Evolutionary conservation across 1,284 basidiomycete genomes (phyloP).

Genomic region (Porogramme epimiltina): DNA sequence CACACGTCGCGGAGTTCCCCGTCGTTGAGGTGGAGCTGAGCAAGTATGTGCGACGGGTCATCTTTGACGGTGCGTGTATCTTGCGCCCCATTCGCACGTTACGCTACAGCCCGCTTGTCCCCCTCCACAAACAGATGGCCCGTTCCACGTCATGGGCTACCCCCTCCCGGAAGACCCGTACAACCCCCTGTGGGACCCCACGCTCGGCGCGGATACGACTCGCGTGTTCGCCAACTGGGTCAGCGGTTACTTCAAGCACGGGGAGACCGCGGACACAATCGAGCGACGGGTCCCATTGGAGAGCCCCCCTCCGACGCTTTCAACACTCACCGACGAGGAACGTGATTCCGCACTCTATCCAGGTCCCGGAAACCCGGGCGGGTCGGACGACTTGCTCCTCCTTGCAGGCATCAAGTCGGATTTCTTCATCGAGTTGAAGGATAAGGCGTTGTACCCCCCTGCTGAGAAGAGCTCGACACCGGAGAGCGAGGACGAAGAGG

Average conservation of each 20-base stretch:
- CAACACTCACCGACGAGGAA: slow-evolving; percentile 16
- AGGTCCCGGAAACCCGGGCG: slow-evolving; percentile 17
- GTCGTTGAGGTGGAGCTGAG: not conserved
- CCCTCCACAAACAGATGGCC: slow-evolving; percentile 7
- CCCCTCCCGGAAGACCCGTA: slow-evolving; percentile 18
- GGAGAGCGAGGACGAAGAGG: slow-evolving; percentile 4
- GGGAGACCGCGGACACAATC: slow-evolving; percentile 2
- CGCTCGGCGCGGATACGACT: slow-evolving; percentile 18
- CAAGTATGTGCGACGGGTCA: slow-evolving; percentile 2
- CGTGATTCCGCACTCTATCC: slow-evolving; percentile 9
- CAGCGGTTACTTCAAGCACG: slow-evolving; percentile 20
- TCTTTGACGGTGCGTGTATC: not conserved
- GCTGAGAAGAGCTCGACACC: not conserved
- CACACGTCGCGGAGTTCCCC: slow-evolving; percentile 12
- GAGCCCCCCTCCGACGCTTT: slow-evolving; percentile 17
- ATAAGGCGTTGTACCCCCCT: slow-evolving; percentile 12
- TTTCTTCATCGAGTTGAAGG: slow-evolving; percentile 10
- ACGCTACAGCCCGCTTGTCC: not conserved
- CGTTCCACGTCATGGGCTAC: slow-evolving; percentile 23
- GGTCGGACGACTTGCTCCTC: slow-evolving; percentile 21
- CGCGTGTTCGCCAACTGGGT: slow-evolving; percentile 25
- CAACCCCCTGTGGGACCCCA: slow-evolving; percentile 25
- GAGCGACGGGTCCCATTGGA: slow-evolving; percentile 13
- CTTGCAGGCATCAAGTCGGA: slow-evolving; percentile 14
- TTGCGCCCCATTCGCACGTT: not conserved